Evolutionary conservation across 1,284 basidiomycete species (phyloP).

Genomic region (Cystobasidium pallidum): DNA sequence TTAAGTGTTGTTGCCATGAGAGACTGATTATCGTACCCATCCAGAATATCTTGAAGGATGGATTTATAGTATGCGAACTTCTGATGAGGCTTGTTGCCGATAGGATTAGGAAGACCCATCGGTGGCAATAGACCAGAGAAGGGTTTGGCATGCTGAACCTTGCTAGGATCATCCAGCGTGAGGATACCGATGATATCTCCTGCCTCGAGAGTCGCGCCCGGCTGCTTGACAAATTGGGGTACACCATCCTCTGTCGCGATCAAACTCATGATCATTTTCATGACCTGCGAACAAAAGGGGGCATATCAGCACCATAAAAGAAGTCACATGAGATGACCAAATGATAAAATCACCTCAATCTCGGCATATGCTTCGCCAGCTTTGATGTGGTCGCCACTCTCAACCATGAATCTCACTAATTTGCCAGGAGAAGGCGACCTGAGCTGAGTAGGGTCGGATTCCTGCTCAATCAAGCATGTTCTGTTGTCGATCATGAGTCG

Average conservation of each 20-base stretch:
- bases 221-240: conserved; percentile 96
- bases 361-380: conserved; percentile 97
- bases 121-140: conserved; percentile 90
- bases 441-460: conserved; percentile 98
- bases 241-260: conserved; percentile 94
- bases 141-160: conserved; percentile 97
- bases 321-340: neutral
- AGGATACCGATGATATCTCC: conserved; percentile 98
- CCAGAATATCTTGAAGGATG: conserved; percentile 86
- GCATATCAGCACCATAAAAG: neutral
- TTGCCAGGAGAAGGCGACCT: conserved; percentile 96
- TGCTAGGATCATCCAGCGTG: conserved; percentile 92
- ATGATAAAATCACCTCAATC: conserved; percentile 72
- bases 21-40: conserved; percentile 91
- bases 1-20: conserved; percentile 81
- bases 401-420: conserved; percentile 90
- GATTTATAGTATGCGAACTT: conserved; percentile 75
- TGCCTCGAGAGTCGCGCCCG: conserved; percentile 93
- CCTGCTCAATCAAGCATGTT: conserved; percentile 98
- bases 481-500: conserved; percentile 94
- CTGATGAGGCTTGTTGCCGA: conserved; percentile 91
- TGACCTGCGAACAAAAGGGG: conserved; percentile 65
- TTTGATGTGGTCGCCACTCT: conserved; percentile 94
- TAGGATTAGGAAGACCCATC: conserved; percentile 81
- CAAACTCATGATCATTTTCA: conserved; percentile 99